Evolutionary conservation across 805 yeast genomes (phyloP).

Genomic region (Metschnikowia lachancei): DNA sequence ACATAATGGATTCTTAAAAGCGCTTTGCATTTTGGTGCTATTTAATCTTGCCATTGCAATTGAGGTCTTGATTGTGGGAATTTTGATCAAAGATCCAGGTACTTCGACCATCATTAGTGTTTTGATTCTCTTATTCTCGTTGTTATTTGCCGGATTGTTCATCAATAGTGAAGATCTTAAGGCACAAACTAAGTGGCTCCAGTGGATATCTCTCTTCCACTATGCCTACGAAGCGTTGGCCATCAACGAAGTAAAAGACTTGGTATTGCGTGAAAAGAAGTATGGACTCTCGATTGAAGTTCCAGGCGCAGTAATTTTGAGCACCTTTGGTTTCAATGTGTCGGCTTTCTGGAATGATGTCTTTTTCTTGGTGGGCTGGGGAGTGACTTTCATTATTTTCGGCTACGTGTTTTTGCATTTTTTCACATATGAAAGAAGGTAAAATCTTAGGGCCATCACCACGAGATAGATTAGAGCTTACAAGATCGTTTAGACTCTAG

Average conservation of each 20-base stretch:
- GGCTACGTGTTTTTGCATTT: slow-evolving; percentile 77
- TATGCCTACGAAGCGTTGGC: slow-evolving; percentile 92
- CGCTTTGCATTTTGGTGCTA: slow-evolving; percentile 65
- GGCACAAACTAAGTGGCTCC: slow-evolving; percentile 64
- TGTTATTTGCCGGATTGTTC: slow-evolving; percentile 90
- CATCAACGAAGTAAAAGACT: slow-evolving; percentile 87
- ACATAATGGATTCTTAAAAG: slow-evolving; percentile 67
- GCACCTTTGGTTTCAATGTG: slow-evolving; percentile 92
- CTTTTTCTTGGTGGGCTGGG: slow-evolving; percentile 54
- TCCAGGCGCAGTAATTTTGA: slow-evolving; percentile 95
- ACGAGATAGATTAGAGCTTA: no score
- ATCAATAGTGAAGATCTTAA: slow-evolving; percentile 69
- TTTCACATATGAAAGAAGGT: slow-evolving; percentile 74
- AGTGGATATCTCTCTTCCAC: slow-evolving; percentile 87
- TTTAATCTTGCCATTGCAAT: slow-evolving; percentile 86
- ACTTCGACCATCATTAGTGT: slow-evolving; percentile 90
- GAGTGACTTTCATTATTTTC: slow-evolving; percentile 52
- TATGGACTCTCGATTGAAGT: slow-evolving; percentile 92
- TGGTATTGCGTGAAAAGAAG: slow-evolving; percentile 81
- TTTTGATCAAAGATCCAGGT: slow-evolving; percentile 81
- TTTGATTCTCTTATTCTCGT: slow-evolving; percentile 74
- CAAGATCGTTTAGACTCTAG: no score
- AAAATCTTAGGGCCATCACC: no score
- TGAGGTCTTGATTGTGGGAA: slow-evolving; percentile 84
- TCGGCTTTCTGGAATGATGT: slow-evolving; percentile 71